These are phyloP conservation scores for Eucommia ulmoides DNA, from an alignment of 257 asterid species.

Conservation along the genomic window DNA sequence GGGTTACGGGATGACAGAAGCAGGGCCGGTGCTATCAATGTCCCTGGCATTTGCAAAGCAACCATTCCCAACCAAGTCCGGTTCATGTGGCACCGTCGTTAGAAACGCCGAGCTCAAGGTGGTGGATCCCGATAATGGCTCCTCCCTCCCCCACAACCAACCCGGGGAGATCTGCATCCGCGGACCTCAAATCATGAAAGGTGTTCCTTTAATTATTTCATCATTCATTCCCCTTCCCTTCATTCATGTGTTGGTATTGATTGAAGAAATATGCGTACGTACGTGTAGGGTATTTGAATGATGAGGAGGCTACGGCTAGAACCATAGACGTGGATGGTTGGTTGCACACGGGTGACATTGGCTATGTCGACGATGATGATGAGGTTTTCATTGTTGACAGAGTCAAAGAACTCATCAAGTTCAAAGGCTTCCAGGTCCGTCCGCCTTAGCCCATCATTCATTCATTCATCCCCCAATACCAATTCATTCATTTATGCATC, in stretches of 20 bases:
- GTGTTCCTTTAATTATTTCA: not conserved
- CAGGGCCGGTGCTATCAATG: constrained; percentile 81
- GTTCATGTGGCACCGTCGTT: constrained; percentile 84
- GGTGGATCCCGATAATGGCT: constrained; percentile 71
- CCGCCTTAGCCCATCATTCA: not conserved
- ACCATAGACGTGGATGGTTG: constrained; percentile 88
- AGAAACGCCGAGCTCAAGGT: constrained; percentile 86
- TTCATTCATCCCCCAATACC: too few species aligned
- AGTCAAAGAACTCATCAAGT: constrained; percentile 77
- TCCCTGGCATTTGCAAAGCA: constrained; percentile 58
- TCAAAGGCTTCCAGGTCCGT: constrained; percentile 71
- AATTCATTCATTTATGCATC: too few species aligned
- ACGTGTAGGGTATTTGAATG: constrained; percentile 52
- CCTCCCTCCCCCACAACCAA: constrained; percentile 58
- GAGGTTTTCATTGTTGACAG: constrained; percentile 57
- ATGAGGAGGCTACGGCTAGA: constrained; percentile 69
- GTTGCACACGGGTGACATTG: constrained; percentile 90
- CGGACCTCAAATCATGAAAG: constrained; percentile 89
- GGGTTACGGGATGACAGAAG: constrained; percentile 97
- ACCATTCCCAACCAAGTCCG: constrained; percentile 57
- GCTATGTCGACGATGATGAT: constrained; percentile 26
- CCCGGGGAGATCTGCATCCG: constrained; percentile 83
- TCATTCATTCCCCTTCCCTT: not conserved
- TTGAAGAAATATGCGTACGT: not conserved
- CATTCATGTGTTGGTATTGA: not conserved